Base-by-base conservation (phyloP, 1,284 basidiomycete genomes). In the Neonothopanus nambi region DNA sequence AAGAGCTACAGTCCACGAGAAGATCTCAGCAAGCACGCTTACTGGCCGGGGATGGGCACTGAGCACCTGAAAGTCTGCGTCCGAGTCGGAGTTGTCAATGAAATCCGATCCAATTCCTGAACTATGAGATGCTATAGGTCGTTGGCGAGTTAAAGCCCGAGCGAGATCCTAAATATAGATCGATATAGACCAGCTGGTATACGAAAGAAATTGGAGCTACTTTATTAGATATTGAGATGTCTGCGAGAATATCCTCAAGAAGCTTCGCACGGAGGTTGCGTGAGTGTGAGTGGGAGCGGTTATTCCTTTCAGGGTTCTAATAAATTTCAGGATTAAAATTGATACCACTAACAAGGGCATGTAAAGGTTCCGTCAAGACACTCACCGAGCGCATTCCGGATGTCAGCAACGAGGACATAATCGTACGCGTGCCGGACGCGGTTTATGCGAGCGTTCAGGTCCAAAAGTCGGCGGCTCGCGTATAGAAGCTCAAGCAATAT, bases 241-340 rank as follows among this genome's bases (percentile, higher is more conserved):
- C 48, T n/a, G 24, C 18, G 38, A 51, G 26, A n/a, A 51, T 23
- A 18, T 51, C 48, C 38, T 51, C 39, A 23, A 51, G 39, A 30
- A 42, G 23, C n/a, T 42, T 51, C n/a, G 17, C 23, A 33, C 48
- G 48, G 18, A 42, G 23, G 35, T 33, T 11, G 30, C 30, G 30
- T 13, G 8, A 9, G 30, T 13, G 30, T 33, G 30, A 33, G 13
- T 11, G 30, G 2, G 9, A 13, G 30, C 13, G 8, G 2, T 13
- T 13, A 9, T 9, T 13, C 13, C 13, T 8, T 33, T 33, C 30
- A 33, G 30, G 13, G 30, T 13, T 33, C 30, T 33, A 33, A 13
- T 8, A 13, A 33, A 33, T 33, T 11, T 33, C 30, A 13, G 13
- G 8, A 33, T 33, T 33, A 13, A 33, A n/a, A n/a, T n/a, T n/a